These are phyloP conservation scores for Kregervanrija delftensis DNA, from an alignment of 805 yeast species.

Conservation along the genomic window DNA sequence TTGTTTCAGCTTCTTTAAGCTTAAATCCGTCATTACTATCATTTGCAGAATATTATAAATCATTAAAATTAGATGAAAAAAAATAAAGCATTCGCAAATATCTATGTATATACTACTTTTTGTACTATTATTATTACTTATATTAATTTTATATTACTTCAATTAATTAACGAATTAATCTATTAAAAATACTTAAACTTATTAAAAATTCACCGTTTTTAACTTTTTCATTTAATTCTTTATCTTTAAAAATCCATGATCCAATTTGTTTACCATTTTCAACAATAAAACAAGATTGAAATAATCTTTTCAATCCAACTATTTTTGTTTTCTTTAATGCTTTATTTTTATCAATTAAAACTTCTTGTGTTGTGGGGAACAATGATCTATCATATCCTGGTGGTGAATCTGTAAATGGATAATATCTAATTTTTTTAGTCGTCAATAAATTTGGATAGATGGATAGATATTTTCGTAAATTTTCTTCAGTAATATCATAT, in stretches of 20 bases:
- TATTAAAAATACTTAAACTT: conserved; percentile 5
- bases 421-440: conserved; percentile 21
- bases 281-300: conserved; percentile 32
- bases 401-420: conserved; percentile 33
- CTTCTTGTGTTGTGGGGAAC: conserved; percentile 53
- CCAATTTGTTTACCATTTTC: conserved; percentile 27
- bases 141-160: neutral
- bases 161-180: conserved; percentile 1
- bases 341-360: conserved; percentile 27
- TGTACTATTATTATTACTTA: neutral
- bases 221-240: conserved; percentile 32
- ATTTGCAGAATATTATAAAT: conserved; percentile 10
- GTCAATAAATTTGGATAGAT: conserved; percentile 10
- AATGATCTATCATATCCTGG: conserved; percentile 56
- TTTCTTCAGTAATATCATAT: conserved; percentile 19
- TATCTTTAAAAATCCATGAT: conserved; percentile 39
- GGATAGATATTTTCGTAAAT: conserved; percentile 8
- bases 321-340: conserved; percentile 24
- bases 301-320: conserved; percentile 38
- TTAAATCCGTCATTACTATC: conserved; percentile 24
- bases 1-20: conserved; percentile 24
- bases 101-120: neutral
- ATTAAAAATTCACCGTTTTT: conserved; percentile 6
- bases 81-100: neutral
- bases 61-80: conserved; percentile 4